Conservation (phyloP, 2,329 filamentous ascomycete genomes). For the Apiospora pterosperma region DNA sequence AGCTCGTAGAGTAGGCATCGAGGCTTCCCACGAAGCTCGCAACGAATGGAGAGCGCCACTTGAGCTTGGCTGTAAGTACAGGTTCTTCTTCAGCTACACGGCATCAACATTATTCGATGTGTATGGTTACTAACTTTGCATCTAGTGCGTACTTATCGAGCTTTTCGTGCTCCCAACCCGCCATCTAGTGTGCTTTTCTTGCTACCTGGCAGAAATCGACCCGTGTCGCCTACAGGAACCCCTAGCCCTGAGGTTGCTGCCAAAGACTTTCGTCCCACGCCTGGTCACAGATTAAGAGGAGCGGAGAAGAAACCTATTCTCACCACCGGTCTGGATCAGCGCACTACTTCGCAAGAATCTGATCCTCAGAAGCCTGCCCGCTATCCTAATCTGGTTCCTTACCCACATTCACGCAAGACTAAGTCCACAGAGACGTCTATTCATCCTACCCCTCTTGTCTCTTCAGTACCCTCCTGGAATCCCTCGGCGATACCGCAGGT, state of each 20-base stretch:
- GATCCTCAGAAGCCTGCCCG: background rate
- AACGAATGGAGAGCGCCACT: background rate
- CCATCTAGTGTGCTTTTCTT: background rate
- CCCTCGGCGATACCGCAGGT: background rate
- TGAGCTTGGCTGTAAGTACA: background rate
- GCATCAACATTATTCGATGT: background rate
- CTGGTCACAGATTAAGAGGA: background rate
- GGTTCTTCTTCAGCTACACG: background rate
- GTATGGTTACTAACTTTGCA: background rate
- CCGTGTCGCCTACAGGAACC: background rate
- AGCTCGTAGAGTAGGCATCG: background rate
- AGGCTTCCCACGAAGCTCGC: background rate
- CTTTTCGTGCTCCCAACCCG: background rate
- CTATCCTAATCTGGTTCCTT: background rate
- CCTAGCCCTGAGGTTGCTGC: background rate
- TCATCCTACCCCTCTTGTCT: background rate
- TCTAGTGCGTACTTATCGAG: background rate
- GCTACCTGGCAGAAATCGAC: background rate
- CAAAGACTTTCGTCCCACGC: background rate
- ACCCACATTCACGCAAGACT: background rate
- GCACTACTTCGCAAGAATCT: background rate
- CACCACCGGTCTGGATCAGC: background rate
- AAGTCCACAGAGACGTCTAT: background rate
- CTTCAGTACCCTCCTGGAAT: background rate
- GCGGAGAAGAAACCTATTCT: background rate